phyloP scores from a whole-genome alignment of 1,284 basidiomycete genomes.

The Microstroma glucosiphilum region DNA sequence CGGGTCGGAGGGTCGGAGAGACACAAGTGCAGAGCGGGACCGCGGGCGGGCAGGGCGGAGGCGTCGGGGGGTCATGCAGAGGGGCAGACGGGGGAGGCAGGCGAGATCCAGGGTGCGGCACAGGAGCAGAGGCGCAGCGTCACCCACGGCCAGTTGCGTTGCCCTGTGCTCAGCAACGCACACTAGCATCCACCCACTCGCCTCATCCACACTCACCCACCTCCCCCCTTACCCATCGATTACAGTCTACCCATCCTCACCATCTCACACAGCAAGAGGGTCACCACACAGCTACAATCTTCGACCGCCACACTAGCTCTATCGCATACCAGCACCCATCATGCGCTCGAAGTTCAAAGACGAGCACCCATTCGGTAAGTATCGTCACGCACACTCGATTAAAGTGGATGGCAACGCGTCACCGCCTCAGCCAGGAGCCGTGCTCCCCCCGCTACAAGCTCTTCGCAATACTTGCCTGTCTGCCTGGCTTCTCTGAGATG shows the following conservation, averaged over 20 bases:
- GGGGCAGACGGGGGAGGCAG: too few relatives aligned
- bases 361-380: constrained; percentile 93
- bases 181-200: constrained; percentile 6
- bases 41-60: too few relatives aligned
- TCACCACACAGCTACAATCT: neutral
- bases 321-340: constrained; percentile 15
- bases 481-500: too few relatives aligned
- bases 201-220: neutral
- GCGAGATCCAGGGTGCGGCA: too few relatives aligned
- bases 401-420: neutral
- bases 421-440: neutral
- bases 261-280: constrained; percentile 70
- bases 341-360: constrained; percentile 99
- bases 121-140: constrained; percentile 1
- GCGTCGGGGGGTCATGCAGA: too few relatives aligned
- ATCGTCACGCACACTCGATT: neutral
- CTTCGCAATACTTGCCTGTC: too few relatives aligned
- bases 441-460: too few relatives aligned
- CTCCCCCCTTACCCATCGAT: constrained; percentile 63
- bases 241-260: constrained; percentile 99
- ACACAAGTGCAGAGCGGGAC: too few relatives aligned
- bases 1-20: too few relatives aligned
- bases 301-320: too few relatives aligned
- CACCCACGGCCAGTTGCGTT: too few relatives aligned
- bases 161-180: neutral